These are phyloP conservation scores for Centaurea solstitialis DNA, from an alignment of 129 eudicot genomes.

Conservation along the genomic window DNA sequence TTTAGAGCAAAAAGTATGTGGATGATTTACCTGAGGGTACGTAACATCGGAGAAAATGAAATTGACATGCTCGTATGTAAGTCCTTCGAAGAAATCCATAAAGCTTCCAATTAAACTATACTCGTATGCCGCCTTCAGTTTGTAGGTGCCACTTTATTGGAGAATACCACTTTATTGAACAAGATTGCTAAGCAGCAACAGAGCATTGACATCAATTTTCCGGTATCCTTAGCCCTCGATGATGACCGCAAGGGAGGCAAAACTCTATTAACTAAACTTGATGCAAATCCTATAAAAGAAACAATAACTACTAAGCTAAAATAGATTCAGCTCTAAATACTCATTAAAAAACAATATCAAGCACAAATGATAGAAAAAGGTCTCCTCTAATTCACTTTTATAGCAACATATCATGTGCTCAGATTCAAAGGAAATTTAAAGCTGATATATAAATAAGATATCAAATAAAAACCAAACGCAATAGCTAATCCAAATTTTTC, in stretches of 20 bases:
- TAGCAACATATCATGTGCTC: slow-evolving; percentile 7
- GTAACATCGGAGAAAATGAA: slow-evolving; percentile 77
- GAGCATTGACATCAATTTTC: slow-evolving; percentile 6
- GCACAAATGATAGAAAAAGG: not conserved
- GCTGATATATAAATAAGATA: not conserved
- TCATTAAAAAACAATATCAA: slow-evolving; percentile 8
- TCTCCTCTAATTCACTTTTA: slow-evolving; percentile 5
- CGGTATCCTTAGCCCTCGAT: not conserved
- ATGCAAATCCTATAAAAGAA: slow-evolving; percentile 29
- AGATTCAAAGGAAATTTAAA: not conserved
- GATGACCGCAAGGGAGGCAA: slow-evolving; percentile 6
- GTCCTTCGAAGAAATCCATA: slow-evolving; percentile 89
- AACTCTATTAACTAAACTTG: slow-evolving; percentile 12
- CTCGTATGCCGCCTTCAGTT: slow-evolving; percentile 45
- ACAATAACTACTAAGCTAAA: not conserved
- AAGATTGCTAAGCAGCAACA: slow-evolving; percentile 9
- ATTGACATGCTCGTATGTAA: slow-evolving; percentile 90
- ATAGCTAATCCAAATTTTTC: slow-evolving; percentile 4
- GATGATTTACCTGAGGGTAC: slow-evolving; percentile 59
- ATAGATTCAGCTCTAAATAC: slow-evolving; percentile 1
- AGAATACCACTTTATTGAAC: slow-evolving; percentile 12
- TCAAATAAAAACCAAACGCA: slow-evolving; percentile 22
- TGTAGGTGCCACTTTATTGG: slow-evolving; percentile 51
- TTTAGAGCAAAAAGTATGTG: not conserved
- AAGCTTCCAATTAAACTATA: slow-evolving; percentile 59